Conservation (phyloP, 176 grass and related monocot genomes). For the Ampelocalamus luodianensis region DNA sequence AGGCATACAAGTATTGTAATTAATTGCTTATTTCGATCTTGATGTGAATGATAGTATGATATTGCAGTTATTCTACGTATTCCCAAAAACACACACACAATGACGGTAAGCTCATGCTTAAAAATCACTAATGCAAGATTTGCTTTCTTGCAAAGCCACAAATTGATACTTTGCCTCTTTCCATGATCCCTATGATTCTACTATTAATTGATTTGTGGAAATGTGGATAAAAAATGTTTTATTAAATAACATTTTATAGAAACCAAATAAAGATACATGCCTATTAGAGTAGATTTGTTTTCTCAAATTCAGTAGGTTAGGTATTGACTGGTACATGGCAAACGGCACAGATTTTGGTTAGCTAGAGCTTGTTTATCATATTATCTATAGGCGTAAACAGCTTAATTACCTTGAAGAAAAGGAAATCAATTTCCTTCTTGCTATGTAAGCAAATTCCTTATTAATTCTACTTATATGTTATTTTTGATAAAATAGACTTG, state of each 20-base stretch:
- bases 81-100: neutral
- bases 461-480: no score
- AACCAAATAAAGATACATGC: no score
- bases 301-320: no score
- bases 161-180: slow-evolving; percentile 4
- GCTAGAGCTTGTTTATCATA: no score
- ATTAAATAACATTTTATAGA: neutral
- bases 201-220: neutral
- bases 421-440: no score
- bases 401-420: no score
- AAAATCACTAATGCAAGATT: slow-evolving; percentile 3
- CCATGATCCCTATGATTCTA: neutral
- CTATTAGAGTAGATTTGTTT: no score
- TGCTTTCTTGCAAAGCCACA: neutral
- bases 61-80: neutral
- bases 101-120: neutral
- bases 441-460: no score
- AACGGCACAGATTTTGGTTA: no score
- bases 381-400: no score
- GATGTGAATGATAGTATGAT: slow-evolving; percentile 1
- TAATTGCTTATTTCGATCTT: neutral
- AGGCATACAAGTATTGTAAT: neutral
- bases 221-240: neutral
- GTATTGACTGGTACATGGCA: no score
- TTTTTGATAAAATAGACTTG: no score